Percentiles rank a stretch among this genome's conserved stretches.
phyloP scores from a whole-genome alignment of 768 basidiomycete genomes.

The Macrolepiota fuliginosa region DNA sequence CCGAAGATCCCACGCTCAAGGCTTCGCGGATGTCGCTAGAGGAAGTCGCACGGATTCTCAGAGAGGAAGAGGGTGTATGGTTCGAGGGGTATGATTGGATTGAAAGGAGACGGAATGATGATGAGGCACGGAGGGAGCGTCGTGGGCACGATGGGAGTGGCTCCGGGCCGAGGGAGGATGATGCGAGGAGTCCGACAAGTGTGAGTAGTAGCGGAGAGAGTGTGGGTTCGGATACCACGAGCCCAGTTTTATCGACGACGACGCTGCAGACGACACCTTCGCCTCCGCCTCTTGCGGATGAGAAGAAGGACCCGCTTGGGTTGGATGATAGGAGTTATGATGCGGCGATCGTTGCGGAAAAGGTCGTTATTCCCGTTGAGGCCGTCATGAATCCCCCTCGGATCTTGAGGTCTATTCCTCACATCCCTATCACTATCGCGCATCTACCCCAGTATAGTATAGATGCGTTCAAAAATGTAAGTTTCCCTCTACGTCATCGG shows the following conservation, averaged over 20 bases:
- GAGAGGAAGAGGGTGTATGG: constrained; percentile 66
- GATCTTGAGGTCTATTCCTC: constrained; percentile 65
- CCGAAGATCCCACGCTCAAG: constrained; percentile 53
- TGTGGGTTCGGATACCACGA: constrained; percentile 55
- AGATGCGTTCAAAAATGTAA: constrained; percentile 55
- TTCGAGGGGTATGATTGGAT: constrained; percentile 74
- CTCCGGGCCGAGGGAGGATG: constrained; percentile 1
- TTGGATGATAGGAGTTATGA: neutral
- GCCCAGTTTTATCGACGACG: constrained; percentile 70
- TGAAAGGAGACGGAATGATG: constrained; percentile 43
- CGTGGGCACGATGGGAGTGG: constrained; percentile 29
- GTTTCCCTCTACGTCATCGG: constrained; percentile 19
- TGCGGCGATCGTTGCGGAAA: constrained; percentile 13
- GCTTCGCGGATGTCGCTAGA: constrained; percentile 57
- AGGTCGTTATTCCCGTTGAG: constrained; percentile 37
- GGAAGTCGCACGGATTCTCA: constrained; percentile 55
- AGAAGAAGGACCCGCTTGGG: constrained; percentile 26
- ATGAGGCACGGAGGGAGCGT: constrained; percentile 31
- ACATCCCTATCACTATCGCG: constrained; percentile 55
- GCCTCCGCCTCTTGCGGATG: constrained; percentile 50
- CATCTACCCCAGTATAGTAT: constrained; percentile 57
- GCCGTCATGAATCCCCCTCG: constrained; percentile 62
- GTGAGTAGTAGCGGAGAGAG: constrained; percentile 24
- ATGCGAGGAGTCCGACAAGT: constrained; percentile 13
- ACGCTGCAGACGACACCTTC: constrained; percentile 80